These are phyloP conservation scores for Daldinia bambusicola DNA, from an alignment of 495 filamentous ascomycete genomes.

Conservation along the genomic window DNA sequence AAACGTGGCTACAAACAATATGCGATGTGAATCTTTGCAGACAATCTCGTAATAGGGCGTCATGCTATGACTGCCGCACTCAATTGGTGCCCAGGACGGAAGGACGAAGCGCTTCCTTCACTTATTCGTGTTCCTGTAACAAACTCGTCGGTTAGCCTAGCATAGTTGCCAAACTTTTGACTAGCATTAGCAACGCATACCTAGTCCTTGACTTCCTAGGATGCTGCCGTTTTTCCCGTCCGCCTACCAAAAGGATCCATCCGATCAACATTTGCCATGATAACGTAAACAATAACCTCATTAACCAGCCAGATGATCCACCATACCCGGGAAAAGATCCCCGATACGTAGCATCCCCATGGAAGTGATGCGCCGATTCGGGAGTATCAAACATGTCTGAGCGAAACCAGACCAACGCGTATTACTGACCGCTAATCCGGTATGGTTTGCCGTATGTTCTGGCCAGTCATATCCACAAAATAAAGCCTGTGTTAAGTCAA, in stretches of 20 bases:
- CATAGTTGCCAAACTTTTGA: slow-evolving; percentile 15
- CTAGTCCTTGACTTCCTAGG: slow-evolving; percentile 25
- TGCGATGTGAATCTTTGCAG: slow-evolving; percentile 13
- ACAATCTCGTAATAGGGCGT: slow-evolving; percentile 4
- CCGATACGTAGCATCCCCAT: slow-evolving; percentile 29
- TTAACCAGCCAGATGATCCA: slow-evolving; percentile 32
- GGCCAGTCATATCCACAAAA: slow-evolving; percentile 27
- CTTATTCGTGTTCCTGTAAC: slow-evolving; percentile 45
- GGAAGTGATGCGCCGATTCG: slow-evolving; percentile 26
- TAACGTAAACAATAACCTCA: slow-evolving; percentile 17
- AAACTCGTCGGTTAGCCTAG: slow-evolving; percentile 26
- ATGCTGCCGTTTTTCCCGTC: slow-evolving; percentile 36
- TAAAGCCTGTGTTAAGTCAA: slow-evolving; percentile 16
- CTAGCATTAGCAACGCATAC: slow-evolving; percentile 26
- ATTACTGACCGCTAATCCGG: slow-evolving; percentile 28
- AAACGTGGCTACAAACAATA: slow-evolving; percentile 30
- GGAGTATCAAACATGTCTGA: slow-evolving; percentile 34
- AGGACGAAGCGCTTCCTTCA: slow-evolving; percentile 54
- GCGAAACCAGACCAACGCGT: slow-evolving; percentile 11
- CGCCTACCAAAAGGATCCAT: slow-evolving; percentile 25
- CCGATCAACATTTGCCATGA: slow-evolving; percentile 28
- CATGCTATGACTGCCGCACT: slow-evolving; percentile 28
- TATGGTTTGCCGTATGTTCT: slow-evolving; percentile 1
- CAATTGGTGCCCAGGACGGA: slow-evolving; percentile 49
- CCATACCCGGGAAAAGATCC: slow-evolving; percentile 36